Conservation (phyloP, 2,329 filamentous ascomycete species). For the Sporothrix inflata region DNA sequence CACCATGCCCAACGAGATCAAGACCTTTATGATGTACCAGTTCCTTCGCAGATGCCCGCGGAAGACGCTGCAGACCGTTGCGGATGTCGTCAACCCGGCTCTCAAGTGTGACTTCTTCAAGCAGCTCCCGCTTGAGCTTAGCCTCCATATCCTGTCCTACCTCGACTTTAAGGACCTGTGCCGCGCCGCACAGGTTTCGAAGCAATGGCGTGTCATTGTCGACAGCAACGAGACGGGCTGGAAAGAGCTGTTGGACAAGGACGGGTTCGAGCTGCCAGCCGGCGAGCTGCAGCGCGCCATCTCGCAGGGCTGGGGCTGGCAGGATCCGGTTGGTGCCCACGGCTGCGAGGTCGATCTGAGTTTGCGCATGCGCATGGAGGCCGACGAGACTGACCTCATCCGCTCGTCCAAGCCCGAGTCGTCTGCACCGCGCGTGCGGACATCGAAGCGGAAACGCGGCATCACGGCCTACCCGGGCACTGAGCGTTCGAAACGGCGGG, state of each 20-base stretch:
- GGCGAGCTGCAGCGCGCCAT: constrained; percentile 88
- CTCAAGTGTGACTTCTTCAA: constrained; percentile 92
- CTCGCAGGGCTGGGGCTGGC: constrained; percentile 95
- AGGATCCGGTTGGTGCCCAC: constrained; percentile 75
- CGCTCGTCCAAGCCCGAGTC: constrained; percentile 45
- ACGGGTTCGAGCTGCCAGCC: constrained; percentile 76
- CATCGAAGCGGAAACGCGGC: constrained; percentile 61
- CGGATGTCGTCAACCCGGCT: constrained; percentile 88
- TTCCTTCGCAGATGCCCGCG: constrained; percentile 85
- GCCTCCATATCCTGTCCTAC: constrained; percentile 83
- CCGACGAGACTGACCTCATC: constrained; percentile 57
- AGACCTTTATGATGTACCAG: constrained; percentile 96
- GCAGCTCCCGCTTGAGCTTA: constrained; percentile 82
- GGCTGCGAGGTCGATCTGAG: constrained; percentile 83
- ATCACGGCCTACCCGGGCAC: constrained; percentile 49
- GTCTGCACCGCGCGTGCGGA: constrained; percentile 49
- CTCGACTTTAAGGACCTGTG: constrained; percentile 86
- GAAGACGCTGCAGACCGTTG: constrained; percentile 85
- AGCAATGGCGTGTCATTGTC: constrained; percentile 86
- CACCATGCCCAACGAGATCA: constrained; percentile 85
- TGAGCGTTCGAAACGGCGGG: constrained; percentile 59
- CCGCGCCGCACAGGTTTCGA: constrained; percentile 88
- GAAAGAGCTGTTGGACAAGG: constrained; percentile 86
- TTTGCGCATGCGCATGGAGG: constrained; percentile 55
- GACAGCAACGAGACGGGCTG: constrained; percentile 94